A percentile compares a stretch with the other conserved stretches of the same genome.
These are phyloP conservation scores for Ambispora gerdemannii DNA, from an alignment of 192 early-diverging fungal species.

Conservation along the genomic window DNA sequence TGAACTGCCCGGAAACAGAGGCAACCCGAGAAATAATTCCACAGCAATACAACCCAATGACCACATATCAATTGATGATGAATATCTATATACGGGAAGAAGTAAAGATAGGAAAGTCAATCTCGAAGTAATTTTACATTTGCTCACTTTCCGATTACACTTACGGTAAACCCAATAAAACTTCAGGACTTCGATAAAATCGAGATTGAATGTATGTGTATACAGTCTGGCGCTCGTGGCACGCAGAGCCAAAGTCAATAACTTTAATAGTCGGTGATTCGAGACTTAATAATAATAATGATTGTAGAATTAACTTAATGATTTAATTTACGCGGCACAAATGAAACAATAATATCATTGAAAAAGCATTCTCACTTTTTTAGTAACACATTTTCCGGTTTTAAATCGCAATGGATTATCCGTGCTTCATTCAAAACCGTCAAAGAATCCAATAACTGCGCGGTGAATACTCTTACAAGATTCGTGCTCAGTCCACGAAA, in stretches of 20 bases:
- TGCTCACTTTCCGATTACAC: constrained; percentile 11
- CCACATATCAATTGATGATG: constrained; percentile 97
- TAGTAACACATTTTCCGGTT: constrained; percentile 96
- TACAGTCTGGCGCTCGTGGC: constrained; percentile 89
- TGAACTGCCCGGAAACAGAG: constrained; percentile 91
- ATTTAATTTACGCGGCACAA: background rate
- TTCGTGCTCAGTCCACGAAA: constrained; percentile 93
- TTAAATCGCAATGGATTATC: constrained; percentile 98
- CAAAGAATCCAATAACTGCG: constrained; percentile 91
- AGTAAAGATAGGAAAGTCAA: background rate
- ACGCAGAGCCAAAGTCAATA: constrained; percentile 99
- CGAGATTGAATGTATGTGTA: constrained; percentile 99
- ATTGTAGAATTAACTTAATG: background rate
- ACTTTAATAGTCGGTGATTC: constrained; percentile 94
- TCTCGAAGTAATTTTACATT: background rate
- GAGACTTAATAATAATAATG: constrained; percentile 46
- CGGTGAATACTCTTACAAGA: constrained; percentile 87
- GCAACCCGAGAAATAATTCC: constrained; percentile 92
- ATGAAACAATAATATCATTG: background rate
- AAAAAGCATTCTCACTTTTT: constrained; percentile 57
- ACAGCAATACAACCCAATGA: constrained; percentile 96
- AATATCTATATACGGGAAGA: constrained; percentile 57
- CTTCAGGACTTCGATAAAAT: constrained; percentile 95
- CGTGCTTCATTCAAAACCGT: constrained; percentile 80
- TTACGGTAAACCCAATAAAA: constrained; percentile 83